Evolutionary conservation across 1,139 yeast genomes (phyloP).

Genomic region (Scheffersomyces lignicola): DNA sequence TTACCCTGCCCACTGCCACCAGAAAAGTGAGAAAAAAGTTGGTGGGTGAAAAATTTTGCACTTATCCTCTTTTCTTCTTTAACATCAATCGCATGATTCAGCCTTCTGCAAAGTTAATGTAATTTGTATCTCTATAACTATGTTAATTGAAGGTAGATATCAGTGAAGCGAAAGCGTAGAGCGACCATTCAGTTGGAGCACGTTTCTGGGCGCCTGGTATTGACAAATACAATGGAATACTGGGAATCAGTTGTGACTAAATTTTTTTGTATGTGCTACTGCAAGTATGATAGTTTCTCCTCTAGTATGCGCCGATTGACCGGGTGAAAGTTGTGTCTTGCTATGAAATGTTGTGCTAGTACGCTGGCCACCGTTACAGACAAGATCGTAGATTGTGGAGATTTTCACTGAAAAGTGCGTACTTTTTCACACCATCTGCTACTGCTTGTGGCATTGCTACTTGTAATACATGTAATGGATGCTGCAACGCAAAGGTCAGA

Average conservation of each 20-base stretch:
- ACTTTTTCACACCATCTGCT: neutral
- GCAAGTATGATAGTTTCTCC: too few relatives aligned
- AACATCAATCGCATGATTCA: slow-evolving; percentile 51
- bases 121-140: slow-evolving; percentile 14
- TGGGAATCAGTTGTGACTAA: slow-evolving; percentile 60
- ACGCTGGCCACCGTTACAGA: too few relatives aligned
- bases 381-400: too few relatives aligned
- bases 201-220: slow-evolving; percentile 62
- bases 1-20: slow-evolving; percentile 1
- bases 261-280: too few relatives aligned
- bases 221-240: slow-evolving; percentile 46
- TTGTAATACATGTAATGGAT: slow-evolving; percentile 16
- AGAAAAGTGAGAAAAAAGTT: slow-evolving; percentile 1
- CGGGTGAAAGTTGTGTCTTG: too few relatives aligned
- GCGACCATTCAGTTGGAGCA: slow-evolving; percentile 41
- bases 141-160: slow-evolving; percentile 22
- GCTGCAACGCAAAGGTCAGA: slow-evolving; percentile 20
- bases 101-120: slow-evolving; percentile 31
- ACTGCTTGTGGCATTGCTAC: neutral
- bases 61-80: slow-evolving; percentile 13
- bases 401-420: too few relatives aligned
- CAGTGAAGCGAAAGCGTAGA: slow-evolving; percentile 43
- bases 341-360: too few relatives aligned
- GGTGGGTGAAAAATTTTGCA: slow-evolving; percentile 2
- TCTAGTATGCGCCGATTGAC: too few relatives aligned